Percentiles rank a stretch among this genome's conserved stretches.
Evolutionary conservation across 768 basidiomycete species (phyloP).

Genomic region (Amyloporia xantha): DNA sequence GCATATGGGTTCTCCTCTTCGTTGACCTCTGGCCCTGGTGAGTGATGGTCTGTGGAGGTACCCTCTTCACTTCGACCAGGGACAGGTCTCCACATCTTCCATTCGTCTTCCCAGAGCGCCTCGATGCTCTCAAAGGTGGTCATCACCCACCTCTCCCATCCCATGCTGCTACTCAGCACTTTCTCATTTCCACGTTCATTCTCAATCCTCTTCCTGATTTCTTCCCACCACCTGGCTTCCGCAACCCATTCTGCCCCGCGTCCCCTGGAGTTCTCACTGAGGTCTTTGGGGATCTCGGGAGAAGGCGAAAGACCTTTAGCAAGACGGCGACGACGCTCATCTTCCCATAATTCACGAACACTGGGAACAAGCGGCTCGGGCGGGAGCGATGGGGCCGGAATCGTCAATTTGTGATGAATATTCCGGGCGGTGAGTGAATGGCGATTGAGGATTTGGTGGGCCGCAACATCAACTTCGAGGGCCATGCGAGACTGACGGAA

Average conservation of each 20-base stretch:
- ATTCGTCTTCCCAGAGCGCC: constrained; percentile 69
- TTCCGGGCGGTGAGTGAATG: constrained; percentile 54
- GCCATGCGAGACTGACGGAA: constrained; percentile 60
- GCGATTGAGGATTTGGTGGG: constrained; percentile 86
- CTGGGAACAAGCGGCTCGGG: constrained; percentile 76
- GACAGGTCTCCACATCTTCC: constrained; percentile 56
- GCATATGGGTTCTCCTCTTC: constrained; percentile 18
- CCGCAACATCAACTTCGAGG: constrained; percentile 79
- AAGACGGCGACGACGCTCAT: constrained; percentile 74
- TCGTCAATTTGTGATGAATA: constrained; percentile 57
- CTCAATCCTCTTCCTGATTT: constrained; percentile 57
- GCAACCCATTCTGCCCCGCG: constrained; percentile 59
- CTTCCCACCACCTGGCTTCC: constrained; percentile 72
- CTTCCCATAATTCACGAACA: constrained; percentile 94
- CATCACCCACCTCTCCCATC: constrained; percentile 75
- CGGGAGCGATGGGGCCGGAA: constrained; percentile 46
- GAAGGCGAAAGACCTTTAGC: constrained; percentile 65
- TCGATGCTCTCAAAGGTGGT: constrained; percentile 88
- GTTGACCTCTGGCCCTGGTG: too few relatives aligned
- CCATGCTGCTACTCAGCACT: constrained; percentile 20
- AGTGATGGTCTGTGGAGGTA: background rate
- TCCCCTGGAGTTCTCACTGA: constrained; percentile 55
- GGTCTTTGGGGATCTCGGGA: constrained; percentile 65
- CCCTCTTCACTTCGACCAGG: background rate
- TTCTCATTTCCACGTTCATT: constrained; percentile 29